phyloP scores from a whole-genome alignment of 106 monocot species.

The Chionographis japonica region DNA sequence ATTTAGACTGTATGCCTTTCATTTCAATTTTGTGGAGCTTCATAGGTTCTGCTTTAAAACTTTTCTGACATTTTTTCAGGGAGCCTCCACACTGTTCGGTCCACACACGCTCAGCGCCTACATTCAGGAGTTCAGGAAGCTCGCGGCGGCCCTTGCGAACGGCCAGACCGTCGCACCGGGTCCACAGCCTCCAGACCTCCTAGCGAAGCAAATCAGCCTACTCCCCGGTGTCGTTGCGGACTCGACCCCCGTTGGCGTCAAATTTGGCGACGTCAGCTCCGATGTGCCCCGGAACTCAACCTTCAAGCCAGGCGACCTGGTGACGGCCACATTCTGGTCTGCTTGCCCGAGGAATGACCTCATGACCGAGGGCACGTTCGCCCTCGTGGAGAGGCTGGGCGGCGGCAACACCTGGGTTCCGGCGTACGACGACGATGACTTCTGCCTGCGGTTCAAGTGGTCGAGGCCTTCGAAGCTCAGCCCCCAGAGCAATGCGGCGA shows the following conservation, averaged over 20 bases:
- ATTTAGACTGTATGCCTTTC: too few species aligned
- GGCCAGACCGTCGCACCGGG: conserved; percentile 25
- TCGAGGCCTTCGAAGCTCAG: conserved; percentile 60
- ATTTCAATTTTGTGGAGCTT: too few species aligned
- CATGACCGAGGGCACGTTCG: conserved; percentile 69
- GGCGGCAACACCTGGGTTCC: conserved; percentile 47
- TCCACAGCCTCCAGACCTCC: conserved; percentile 64
- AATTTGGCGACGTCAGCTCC: conserved; percentile 58
- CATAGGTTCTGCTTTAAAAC: too few species aligned
- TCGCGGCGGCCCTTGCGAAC: conserved; percentile 42
- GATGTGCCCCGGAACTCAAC: conserved; percentile 69
- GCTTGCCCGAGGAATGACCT: conserved; percentile 89
- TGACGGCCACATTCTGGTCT: conserved; percentile 73
- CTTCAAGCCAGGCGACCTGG: conserved; percentile 50
- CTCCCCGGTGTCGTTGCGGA: conserved; percentile 59
- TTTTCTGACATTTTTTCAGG: conserved; percentile 29
- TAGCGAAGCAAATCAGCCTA: conserved; percentile 66
- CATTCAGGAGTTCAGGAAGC: conserved; percentile 86
- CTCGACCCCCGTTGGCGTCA: conserved; percentile 44
- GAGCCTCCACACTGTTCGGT: conserved; percentile 84
- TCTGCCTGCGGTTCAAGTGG: conserved; percentile 75
- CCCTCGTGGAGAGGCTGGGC: conserved; percentile 61
- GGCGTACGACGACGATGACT: conserved; percentile 82
- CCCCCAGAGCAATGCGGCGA: conserved; percentile 51
- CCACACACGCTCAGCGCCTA: conserved; percentile 82